Evolutionary conservation across 2,329 filamentous ascomycete species (phyloP), one percentile per base, ranked within the genome.

Genomic region (Aspergillus fructus): DNA sequence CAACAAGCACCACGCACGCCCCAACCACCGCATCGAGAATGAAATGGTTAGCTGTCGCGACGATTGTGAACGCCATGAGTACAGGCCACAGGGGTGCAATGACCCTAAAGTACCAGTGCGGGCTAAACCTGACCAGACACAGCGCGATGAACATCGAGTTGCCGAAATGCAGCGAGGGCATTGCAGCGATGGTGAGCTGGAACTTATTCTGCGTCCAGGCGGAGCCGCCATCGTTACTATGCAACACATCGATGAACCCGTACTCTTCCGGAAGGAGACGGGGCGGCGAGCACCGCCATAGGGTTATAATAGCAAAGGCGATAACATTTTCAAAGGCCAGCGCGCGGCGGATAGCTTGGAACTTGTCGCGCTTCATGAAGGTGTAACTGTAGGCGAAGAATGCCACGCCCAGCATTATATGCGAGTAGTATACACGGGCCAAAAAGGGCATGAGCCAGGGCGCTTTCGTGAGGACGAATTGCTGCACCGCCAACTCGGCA

Each of bases 21-120:
- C 87, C 87, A 0, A 85, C 85, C 0, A 88, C 80, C 2, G 86
- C 85, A 67, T 89, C 87, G 3, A 89, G 80, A 50, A 89, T 77
- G 69, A 88, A 83, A 71, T 89, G 86, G 68, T 89, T 89, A 42
- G 86, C 86, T 0, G 86, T 89, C 5, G 86, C 83, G 19, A 89
- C 78, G 63, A 89, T 88, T 27, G 85, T 86, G 6, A 82, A 37
- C 4, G 59, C 64, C 78, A 81, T 80, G 9, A 71, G 66, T 3
- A 67, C 50, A 1, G 77, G 78, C 78, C 78, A 81, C 2, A 80
- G 53, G 2, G 73, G 73, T 1, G 76, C 77, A 1, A 80, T 23
- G 0, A 67, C 4, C 0, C 75, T 62, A 11, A 79, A 58, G 9
- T 67, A 53, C 8, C 66, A 62, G 56, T 81, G 78, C 1, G 76